Conservation (phyloP, 257 asterid genomes). For the Phtheirospermum japonicum region DNA sequence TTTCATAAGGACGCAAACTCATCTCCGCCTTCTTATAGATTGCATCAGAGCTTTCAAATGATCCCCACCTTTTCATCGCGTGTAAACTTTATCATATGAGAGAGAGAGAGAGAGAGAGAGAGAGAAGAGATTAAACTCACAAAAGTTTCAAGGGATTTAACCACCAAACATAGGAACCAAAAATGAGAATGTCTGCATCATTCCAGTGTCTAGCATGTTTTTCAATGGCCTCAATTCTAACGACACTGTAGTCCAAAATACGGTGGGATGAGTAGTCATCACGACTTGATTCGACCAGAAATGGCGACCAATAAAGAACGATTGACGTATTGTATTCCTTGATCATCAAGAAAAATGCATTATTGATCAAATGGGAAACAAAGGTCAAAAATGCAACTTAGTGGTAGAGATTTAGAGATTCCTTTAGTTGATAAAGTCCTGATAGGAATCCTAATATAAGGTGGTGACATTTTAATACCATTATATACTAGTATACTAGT, state of each 20-base stretch:
- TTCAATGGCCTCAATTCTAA: slow-evolving; percentile 48
- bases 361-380: background rate
- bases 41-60: slow-evolving; percentile 44
- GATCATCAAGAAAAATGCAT: slow-evolving; percentile 1
- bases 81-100: background rate
- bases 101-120: background rate
- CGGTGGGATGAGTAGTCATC: slow-evolving; percentile 48
- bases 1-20: slow-evolving; percentile 36
- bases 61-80: slow-evolving; percentile 46
- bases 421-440: no score
- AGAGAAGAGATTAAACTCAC: slow-evolving; percentile 48
- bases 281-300: slow-evolving; percentile 70
- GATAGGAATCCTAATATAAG: no score
- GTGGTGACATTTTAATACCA: no score
- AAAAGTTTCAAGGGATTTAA: slow-evolving; percentile 46
- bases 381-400: background rate
- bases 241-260: slow-evolving; percentile 37
- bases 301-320: slow-evolving; percentile 83
- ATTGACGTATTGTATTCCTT: slow-evolving; percentile 68
- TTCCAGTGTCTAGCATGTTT: slow-evolving; percentile 67
- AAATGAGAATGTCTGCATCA: slow-evolving; percentile 63
- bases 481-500: no score
- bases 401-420: no score
- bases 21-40: slow-evolving; percentile 39
- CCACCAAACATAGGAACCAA: slow-evolving; percentile 69